These are phyloP conservation scores for Fraxinus pennsylvanica DNA, from an alignment of 257 asterid species.

Conservation along the genomic window DNA sequence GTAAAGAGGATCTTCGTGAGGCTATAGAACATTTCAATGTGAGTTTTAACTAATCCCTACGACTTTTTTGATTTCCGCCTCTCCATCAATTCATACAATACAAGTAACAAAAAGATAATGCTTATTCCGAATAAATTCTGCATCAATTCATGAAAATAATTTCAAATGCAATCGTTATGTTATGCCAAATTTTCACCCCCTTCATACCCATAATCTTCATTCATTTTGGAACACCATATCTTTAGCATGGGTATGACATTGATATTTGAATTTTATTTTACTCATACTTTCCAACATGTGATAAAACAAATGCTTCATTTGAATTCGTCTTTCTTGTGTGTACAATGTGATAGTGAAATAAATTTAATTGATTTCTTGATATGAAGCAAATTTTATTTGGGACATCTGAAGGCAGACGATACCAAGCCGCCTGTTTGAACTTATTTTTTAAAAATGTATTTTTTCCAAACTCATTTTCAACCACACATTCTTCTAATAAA, in stretches of 20 bases:
- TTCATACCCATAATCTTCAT: background rate
- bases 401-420: background rate
- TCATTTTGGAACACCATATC: background rate
- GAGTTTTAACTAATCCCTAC: conserved; percentile 36
- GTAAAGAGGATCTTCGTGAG: conserved; percentile 81
- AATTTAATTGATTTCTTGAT: background rate
- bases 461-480: too few species aligned
- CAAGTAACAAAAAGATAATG: background rate
- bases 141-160: background rate
- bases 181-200: background rate
- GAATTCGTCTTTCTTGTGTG: background rate
- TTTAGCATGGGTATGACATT: background rate
- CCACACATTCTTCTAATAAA: too few species aligned
- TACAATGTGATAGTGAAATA: background rate
- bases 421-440: background rate
- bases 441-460: too few species aligned
- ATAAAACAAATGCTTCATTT: background rate
- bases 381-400: background rate
- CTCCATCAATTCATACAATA: background rate
- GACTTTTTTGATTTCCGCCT: background rate
- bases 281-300: background rate
- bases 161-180: background rate
- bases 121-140: background rate
- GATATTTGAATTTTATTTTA: background rate
- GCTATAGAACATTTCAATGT: conserved; percentile 87